Conservation (phyloP, 768 basidiomycete species). For the Lentinula sp. region DNA sequence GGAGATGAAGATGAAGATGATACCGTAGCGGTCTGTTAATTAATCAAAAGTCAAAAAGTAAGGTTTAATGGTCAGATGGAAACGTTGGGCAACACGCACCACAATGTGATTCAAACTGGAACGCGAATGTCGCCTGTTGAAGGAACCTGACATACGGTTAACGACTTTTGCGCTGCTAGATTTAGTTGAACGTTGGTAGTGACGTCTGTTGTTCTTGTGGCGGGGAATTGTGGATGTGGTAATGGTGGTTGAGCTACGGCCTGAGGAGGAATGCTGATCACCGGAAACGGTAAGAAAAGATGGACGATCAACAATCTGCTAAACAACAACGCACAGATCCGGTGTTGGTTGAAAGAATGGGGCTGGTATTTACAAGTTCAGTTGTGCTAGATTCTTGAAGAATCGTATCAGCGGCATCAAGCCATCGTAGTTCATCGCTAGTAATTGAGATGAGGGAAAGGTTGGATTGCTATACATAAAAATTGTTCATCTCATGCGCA, state of each 20-base stretch:
- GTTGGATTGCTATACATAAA: slow-evolving; percentile 19
- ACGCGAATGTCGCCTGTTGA: slow-evolving; percentile 3
- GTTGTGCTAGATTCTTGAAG: slow-evolving; percentile 7
- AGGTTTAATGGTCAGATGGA: background rate
- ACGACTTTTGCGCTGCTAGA: slow-evolving; percentile 10
- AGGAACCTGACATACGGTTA: slow-evolving; percentile 3
- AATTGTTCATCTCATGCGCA: background rate
- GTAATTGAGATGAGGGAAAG: slow-evolving; percentile 26
- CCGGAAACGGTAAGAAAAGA: background rate
- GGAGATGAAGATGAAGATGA: slow-evolving; percentile 9
- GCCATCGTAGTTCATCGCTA: slow-evolving; percentile 44
- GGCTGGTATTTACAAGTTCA: background rate
- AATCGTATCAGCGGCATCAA: slow-evolving; percentile 34
- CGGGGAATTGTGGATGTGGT: slow-evolving; percentile 5
- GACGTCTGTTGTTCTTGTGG: slow-evolving; percentile 4
- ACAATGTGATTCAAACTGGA: slow-evolving; percentile 4
- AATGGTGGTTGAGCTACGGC: slow-evolving; percentile 4
- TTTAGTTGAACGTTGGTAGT: slow-evolving; percentile 12
- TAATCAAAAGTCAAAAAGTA: background rate
- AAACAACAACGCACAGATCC: slow-evolving; percentile 4
- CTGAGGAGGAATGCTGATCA: slow-evolving; percentile 1
- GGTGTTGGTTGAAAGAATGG: slow-evolving; percentile 9
- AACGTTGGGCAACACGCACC: background rate
- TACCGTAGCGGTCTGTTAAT: slow-evolving; percentile 11
- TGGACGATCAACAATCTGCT: background rate